These are phyloP conservation scores for Diaporthe capsici DNA, from an alignment of 2,329 filamentous ascomycete species.

Conservation along the genomic window DNA sequence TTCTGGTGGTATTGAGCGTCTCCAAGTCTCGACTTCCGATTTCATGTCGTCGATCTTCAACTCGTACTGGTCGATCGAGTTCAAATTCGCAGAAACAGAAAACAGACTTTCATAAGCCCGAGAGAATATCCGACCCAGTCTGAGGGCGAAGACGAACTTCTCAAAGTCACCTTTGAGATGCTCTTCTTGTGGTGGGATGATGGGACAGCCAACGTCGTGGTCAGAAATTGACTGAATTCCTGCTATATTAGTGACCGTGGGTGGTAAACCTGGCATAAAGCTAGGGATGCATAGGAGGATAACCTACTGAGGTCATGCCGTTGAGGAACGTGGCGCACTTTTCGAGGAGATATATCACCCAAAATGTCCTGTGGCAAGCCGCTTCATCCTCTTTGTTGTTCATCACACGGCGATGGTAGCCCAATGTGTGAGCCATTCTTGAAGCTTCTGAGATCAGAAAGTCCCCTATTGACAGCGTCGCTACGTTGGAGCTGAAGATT, in stretches of 20 bases:
- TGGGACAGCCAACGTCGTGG: conserved; percentile 8
- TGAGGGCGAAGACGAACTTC: not conserved
- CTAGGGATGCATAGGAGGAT: too few relatives aligned
- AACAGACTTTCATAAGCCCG: not conserved
- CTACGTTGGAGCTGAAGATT: not conserved
- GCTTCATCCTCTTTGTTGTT: conserved; percentile 1
- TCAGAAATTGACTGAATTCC: not conserved
- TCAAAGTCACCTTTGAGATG: not conserved
- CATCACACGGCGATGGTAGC: not conserved
- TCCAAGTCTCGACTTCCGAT: not conserved
- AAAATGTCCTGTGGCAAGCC: not conserved
- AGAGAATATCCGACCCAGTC: not conserved
- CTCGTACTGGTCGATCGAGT: not conserved
- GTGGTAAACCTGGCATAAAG: not conserved
- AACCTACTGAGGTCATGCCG: not conserved
- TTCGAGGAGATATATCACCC: conserved; percentile 14
- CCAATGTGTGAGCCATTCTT: conserved; percentile 18
- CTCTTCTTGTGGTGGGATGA: not conserved
- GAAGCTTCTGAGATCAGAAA: conserved; percentile 5
- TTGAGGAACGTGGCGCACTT: not conserved
- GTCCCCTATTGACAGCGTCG: not conserved
- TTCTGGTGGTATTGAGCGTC: not conserved
- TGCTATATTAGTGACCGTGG: not conserved
- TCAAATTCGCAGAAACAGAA: not conserved
- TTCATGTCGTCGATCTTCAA: not conserved